Percentiles rank a stretch among this genome's conserved stretches.
Evolutionary conservation across 129 eudicot species (phyloP).

Genomic region (Flaveria trinervia): DNA sequence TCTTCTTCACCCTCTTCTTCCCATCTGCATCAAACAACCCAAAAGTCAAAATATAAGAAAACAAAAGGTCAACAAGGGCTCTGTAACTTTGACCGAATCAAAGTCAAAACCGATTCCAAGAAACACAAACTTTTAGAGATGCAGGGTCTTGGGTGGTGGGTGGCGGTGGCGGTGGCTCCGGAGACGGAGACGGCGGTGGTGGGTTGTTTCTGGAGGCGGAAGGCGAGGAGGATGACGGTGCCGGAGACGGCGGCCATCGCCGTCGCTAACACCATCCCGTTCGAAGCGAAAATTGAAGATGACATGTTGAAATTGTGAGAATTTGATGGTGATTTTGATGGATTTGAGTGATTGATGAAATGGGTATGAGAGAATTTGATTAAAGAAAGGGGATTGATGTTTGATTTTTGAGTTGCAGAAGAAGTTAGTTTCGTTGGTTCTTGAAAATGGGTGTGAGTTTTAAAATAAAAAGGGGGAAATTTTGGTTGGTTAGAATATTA

Average conservation of each 20-base stretch:
- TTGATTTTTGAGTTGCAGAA: conserved; percentile 11
- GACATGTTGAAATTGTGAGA: conserved; percentile 14
- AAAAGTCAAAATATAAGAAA: background rate
- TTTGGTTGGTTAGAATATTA: conserved; percentile 26
- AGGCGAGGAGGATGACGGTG: conserved; percentile 60
- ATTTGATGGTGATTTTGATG: background rate
- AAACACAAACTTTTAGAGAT: conserved; percentile 53
- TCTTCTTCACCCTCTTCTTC: conserved; percentile 50
- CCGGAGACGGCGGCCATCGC: conserved; percentile 88
- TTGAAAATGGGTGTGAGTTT: conserved; percentile 23
- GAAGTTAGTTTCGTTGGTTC: conserved; percentile 35
- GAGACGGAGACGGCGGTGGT: conserved; percentile 11
- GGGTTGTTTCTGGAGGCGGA: conserved; percentile 53
- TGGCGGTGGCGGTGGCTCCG: conserved; percentile 24
- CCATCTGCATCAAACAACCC: conserved; percentile 29
- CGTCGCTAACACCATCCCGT: conserved; percentile 37
- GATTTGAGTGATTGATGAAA: conserved; percentile 17
- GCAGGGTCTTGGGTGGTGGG: conserved; percentile 54
- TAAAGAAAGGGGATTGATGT: background rate
- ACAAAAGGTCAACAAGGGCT: background rate
- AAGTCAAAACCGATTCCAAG: conserved; percentile 23
- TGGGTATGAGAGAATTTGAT: conserved; percentile 21
- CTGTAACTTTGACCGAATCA: conserved; percentile 12
- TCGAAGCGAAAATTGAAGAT: conserved; percentile 50
- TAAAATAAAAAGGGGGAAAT: conserved; percentile 34